Evolutionary conservation across 352 stramenopile species (phyloP).

Genomic region (Pythium monospermum): DNA sequence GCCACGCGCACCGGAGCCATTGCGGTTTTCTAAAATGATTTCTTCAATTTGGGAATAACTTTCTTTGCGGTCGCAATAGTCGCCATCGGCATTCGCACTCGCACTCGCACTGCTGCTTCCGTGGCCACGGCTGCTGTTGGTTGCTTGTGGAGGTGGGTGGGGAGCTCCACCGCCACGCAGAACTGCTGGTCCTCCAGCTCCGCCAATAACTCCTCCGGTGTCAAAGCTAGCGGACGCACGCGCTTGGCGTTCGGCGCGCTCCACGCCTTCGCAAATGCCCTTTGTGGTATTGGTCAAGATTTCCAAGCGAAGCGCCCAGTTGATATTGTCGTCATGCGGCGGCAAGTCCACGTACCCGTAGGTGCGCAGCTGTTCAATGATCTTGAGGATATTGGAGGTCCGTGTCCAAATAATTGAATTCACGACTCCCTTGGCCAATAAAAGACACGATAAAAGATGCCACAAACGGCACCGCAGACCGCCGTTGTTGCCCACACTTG

Average conservation of each 20-base stretch:
- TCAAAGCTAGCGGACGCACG: conserved; percentile 28
- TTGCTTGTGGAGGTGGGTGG: too few species aligned
- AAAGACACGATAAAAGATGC: conserved; percentile 63
- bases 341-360: conserved; percentile 58
- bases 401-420: conserved; percentile 79
- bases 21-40: conserved; percentile 63
- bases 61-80: conserved; percentile 61
- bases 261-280: conserved; percentile 76
- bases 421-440: conserved; percentile 76
- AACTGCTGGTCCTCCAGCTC: too few species aligned
- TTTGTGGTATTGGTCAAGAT: conserved; percentile 85
- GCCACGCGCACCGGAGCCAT: conserved; percentile 32
- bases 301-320: conserved; percentile 81
- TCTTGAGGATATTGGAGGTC: conserved; percentile 75
- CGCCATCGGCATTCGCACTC: conserved; percentile 18
- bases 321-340: conserved; percentile 75
- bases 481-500: conserved; percentile 14
- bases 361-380: conserved; percentile 63
- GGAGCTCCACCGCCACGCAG: too few species aligned
- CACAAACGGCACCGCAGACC: conserved; percentile 59
- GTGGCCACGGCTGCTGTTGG: conserved; percentile 9
- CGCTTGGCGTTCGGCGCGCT: conserved; percentile 58
- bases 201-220: conserved; percentile 6
- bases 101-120: too few species aligned
- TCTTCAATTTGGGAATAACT: conserved; percentile 75